Evolutionary conservation across 2,329 filamentous ascomycete genomes (phyloP).

Genomic region (Epichloe baconii): DNA sequence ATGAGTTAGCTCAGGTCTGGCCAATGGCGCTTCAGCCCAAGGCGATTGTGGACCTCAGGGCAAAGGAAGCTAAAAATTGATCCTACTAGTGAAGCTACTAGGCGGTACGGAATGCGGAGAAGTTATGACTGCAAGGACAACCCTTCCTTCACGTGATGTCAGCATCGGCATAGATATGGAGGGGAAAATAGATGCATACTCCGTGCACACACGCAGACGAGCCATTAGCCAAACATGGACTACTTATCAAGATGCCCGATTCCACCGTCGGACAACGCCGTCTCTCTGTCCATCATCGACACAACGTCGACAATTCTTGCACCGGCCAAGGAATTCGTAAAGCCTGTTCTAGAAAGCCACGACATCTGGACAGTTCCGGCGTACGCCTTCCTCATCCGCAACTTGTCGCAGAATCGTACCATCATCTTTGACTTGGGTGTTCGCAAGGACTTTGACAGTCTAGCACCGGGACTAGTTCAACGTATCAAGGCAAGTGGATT

Average conservation of each 20-base stretch:
- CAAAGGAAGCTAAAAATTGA: too few species aligned
- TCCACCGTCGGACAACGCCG: neutral
- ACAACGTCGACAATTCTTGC: neutral
- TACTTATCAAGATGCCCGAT: neutral
- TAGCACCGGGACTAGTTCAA: neutral
- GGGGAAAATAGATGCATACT: too few species aligned
- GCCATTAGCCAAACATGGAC: neutral
- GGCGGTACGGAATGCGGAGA: too few species aligned
- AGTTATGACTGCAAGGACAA: too few species aligned
- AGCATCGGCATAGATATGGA: neutral
- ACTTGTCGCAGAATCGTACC: neutral
- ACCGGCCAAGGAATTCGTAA: neutral
- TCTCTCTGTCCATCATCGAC: neutral
- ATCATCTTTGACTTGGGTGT: slow-evolving; percentile 1
- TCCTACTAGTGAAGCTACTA: neutral
- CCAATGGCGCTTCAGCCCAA: neutral
- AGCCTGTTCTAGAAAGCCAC: neutral
- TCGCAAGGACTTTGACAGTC: neutral
- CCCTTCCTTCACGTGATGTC: neutral
- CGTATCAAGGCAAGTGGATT: neutral
- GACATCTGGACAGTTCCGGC: neutral
- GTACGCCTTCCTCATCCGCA: neutral
- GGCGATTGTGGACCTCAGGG: neutral
- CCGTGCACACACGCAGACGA: too few species aligned
- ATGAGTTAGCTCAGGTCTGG: neutral